A percentile compares a stretch with the other conserved stretches of the same genome.
Conservation (phyloP, 352 stramenopile genomes). For the Phytophthora sansomeana region DNA sequence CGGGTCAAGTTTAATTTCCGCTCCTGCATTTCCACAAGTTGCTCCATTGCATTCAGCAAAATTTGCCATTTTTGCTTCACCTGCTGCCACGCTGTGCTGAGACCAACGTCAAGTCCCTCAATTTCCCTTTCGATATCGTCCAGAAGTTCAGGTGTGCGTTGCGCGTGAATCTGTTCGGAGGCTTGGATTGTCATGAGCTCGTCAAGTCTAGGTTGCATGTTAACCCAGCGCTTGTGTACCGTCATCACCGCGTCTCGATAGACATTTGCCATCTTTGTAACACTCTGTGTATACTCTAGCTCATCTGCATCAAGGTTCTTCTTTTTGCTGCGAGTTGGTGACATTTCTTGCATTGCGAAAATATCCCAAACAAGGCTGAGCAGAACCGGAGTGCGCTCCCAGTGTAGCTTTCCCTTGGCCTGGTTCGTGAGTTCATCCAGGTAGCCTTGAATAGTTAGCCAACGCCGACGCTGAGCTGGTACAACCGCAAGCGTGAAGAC, state of each 20-base stretch:
- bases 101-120: slow-evolving; percentile 69
- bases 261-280: slow-evolving; percentile 45
- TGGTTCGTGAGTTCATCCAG: slow-evolving; percentile 63
- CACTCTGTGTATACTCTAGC: slow-evolving; percentile 40
- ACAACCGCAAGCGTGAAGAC: slow-evolving; percentile 73
- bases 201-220: slow-evolving; percentile 69
- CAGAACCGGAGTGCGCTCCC: slow-evolving; percentile 67
- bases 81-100: slow-evolving; percentile 68
- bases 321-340: slow-evolving; percentile 19
- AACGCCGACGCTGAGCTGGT: slow-evolving; percentile 63
- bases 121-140: slow-evolving; percentile 53
- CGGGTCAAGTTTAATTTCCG: slow-evolving; percentile 64
- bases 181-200: slow-evolving; percentile 68
- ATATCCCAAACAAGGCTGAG: slow-evolving; percentile 80
- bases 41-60: slow-evolving; percentile 54
- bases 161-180: slow-evolving; percentile 56
- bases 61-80: slow-evolving; percentile 65
- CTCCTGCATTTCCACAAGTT: slow-evolving; percentile 68
- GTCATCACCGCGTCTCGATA: slow-evolving; percentile 62
- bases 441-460: slow-evolving; percentile 65
- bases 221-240: slow-evolving; percentile 74
- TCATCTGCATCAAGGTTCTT: slow-evolving; percentile 25
- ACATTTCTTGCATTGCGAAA: slow-evolving; percentile 52
- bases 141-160: slow-evolving; percentile 59
- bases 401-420: slow-evolving; percentile 61